Conservation (phyloP, 306 rosid genomes). For the Fragaria nilgerrensis region DNA sequence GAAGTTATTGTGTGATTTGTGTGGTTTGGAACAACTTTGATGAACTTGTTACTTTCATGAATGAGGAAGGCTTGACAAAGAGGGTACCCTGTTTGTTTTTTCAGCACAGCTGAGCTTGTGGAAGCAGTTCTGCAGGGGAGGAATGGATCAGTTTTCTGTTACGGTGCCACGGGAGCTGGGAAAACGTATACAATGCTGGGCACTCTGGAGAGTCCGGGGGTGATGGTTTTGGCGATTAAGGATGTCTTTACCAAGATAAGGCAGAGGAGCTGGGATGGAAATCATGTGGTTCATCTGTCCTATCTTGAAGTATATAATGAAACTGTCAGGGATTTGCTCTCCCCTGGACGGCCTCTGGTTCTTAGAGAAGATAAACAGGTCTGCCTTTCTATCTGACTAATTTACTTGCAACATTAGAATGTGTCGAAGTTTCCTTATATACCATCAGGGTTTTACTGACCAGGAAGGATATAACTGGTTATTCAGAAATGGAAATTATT, state of each 20-base stretch:
- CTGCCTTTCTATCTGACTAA: background rate
- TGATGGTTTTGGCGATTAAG: slow-evolving; percentile 97
- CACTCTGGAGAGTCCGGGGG: slow-evolving; percentile 87
- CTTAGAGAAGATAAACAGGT: slow-evolving; percentile 99
- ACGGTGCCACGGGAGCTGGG: slow-evolving; percentile 98
- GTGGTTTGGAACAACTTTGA: background rate
- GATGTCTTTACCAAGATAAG: slow-evolving; percentile 81
- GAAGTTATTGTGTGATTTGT: background rate
- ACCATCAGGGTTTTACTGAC: background rate
- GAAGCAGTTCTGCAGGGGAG: slow-evolving; percentile 95
- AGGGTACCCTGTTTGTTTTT: slow-evolving; percentile 14
- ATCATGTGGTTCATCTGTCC: slow-evolving; percentile 79
- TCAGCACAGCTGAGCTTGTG: slow-evolving; percentile 85
- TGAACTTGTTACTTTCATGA: background rate
- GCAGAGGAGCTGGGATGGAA: slow-evolving; percentile 89
- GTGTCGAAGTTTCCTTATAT: background rate
- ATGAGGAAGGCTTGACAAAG: background rate
- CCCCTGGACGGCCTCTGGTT: slow-evolving; percentile 93
- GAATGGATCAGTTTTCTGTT: slow-evolving; percentile 94
- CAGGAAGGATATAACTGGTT: background rate
- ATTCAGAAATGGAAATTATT: background rate
- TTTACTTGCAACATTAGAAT: background rate
- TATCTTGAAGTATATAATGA: slow-evolving; percentile 97
- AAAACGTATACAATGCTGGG: slow-evolving; percentile 98
- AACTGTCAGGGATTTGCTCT: slow-evolving; percentile 83